phyloP scores from a whole-genome alignment of 2,329 filamentous ascomycete species.

The Macrophomina phaseolina region DNA sequence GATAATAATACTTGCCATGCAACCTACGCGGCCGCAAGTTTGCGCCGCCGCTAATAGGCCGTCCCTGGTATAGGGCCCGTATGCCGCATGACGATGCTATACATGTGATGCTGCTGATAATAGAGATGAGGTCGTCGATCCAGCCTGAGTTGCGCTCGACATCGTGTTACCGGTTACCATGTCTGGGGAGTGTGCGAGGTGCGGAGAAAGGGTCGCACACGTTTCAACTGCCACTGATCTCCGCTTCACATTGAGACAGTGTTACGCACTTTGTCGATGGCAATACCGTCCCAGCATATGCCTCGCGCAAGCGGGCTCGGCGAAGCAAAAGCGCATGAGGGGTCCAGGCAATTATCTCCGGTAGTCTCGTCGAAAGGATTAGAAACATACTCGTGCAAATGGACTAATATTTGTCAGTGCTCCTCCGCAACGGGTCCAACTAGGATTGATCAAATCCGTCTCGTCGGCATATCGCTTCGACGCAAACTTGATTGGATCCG shows the following conservation, averaged over 20 bases:
- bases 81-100: neutral
- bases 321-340: neutral
- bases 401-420: neutral
- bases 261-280: neutral
- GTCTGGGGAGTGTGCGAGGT: conserved; percentile 3
- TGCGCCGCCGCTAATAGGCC: neutral
- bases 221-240: neutral
- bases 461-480: neutral
- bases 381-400: neutral
- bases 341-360: neutral
- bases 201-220: conserved; percentile 9
- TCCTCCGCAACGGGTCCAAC: neutral
- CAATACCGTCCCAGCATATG: neutral
- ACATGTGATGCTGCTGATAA: neutral
- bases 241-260: neutral
- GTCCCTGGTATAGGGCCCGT: neutral
- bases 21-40: neutral
- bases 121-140: neutral
- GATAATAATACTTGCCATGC: neutral
- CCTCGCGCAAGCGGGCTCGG: neutral
- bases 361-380: neutral
- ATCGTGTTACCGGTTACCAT: conserved; percentile 5
- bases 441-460: neutral
- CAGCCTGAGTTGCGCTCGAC: neutral
- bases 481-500: neutral